Conservation (phyloP, 345 rosid genomes). For the Ricinus communis region DNA sequence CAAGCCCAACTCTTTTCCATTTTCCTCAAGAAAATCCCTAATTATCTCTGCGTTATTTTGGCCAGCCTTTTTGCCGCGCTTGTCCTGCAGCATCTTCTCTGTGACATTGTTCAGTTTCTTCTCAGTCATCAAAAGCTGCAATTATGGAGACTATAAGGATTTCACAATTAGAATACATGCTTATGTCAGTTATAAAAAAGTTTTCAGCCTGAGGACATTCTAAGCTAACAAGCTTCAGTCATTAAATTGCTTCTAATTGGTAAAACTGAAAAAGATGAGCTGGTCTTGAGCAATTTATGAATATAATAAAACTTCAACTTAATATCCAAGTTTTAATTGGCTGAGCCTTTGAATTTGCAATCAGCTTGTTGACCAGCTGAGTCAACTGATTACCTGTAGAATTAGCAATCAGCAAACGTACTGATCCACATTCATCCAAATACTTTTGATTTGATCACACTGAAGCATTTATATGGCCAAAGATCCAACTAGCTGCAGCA, state of each 20-base stretch:
- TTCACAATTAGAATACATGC: background rate
- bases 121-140: conserved; percentile 63
- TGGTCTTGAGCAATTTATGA: background rate
- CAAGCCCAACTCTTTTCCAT: conserved; percentile 64
- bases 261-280: background rate
- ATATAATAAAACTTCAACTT: background rate
- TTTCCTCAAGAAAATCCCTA: conserved; percentile 49
- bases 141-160: conserved; percentile 14
- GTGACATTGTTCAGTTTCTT: conserved; percentile 39
- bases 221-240: background rate
- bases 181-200: background rate
- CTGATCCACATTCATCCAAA: background rate
- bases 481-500: background rate
- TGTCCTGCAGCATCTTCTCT: conserved; percentile 39
- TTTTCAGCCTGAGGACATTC: background rate
- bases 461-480: background rate
- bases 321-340: background rate
- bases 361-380: background rate
- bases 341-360: background rate
- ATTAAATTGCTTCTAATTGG: background rate
- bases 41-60: conserved; percentile 30
- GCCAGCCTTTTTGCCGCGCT: conserved; percentile 24
- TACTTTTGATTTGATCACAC: background rate
- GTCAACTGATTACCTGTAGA: conserved; percentile 2
- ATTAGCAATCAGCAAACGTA: too few species aligned